Percentiles rank a stretch among this genome's conserved stretches.
These are phyloP conservation scores for Papiliotrema terrestris DNA, from an alignment of 1,284 basidiomycete species.

Conservation along the genomic window DNA sequence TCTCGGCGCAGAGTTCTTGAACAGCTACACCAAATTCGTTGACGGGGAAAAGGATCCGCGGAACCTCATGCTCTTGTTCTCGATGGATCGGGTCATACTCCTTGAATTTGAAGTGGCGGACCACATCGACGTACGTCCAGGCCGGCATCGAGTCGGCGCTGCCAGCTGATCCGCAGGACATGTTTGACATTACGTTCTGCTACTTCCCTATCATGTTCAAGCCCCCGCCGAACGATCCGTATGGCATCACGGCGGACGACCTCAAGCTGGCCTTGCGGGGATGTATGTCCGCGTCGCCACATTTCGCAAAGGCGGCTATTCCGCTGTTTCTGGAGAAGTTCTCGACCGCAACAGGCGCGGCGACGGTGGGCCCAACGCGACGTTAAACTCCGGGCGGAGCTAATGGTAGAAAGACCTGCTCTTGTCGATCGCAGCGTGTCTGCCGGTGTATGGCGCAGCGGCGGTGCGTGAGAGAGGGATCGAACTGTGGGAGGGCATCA, in stretches of 20 bases:
- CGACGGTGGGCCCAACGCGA: slow-evolving; percentile 61
- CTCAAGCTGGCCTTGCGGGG: slow-evolving; percentile 64
- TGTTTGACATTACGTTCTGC: slow-evolving; percentile 96
- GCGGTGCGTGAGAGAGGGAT: slow-evolving; percentile 62
- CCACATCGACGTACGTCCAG: slow-evolving; percentile 65
- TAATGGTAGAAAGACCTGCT: slow-evolving; percentile 69
- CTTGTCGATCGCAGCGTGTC: slow-evolving; percentile 66
- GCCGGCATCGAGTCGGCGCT: neutral
- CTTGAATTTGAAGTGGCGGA: slow-evolving; percentile 79
- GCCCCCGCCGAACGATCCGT: slow-evolving; percentile 90
- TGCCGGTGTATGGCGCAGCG: slow-evolving; percentile 74
- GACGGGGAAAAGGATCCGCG: slow-evolving; percentile 97
- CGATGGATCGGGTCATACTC: slow-evolving; percentile 76
- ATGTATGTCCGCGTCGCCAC: slow-evolving; percentile 74
- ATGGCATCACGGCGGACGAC: slow-evolving; percentile 86
- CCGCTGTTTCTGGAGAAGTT: slow-evolving; percentile 92
- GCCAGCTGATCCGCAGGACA: slow-evolving; percentile 54
- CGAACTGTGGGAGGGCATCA: slow-evolving; percentile 81
- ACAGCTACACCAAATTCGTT: slow-evolving; percentile 72
- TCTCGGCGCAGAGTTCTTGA: slow-evolving; percentile 67
- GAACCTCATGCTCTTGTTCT: slow-evolving; percentile 86
- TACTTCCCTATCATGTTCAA: slow-evolving; percentile 99
- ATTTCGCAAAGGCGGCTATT: slow-evolving; percentile 79
- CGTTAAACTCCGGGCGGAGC: neutral
- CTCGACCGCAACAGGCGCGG: slow-evolving; percentile 70